phyloP scores from a whole-genome alignment of 495 filamentous ascomycete genomes.

The Tetracladium marchalianum region DNA sequence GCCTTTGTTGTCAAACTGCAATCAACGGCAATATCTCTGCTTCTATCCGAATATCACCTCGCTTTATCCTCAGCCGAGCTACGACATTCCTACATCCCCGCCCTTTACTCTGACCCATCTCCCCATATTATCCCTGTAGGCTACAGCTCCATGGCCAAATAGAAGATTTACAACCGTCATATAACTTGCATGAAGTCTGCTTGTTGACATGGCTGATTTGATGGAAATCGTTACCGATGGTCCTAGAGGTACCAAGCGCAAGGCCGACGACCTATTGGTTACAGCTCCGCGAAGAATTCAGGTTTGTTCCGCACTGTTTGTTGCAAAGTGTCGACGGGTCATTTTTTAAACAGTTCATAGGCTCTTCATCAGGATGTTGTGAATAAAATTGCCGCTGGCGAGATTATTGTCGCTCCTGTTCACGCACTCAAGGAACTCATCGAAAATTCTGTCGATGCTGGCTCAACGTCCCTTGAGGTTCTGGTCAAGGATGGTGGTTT shows the following conservation, averaged over 20 bases:
- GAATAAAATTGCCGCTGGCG: conserved; percentile 98
- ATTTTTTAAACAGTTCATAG: conserved; percentile 30
- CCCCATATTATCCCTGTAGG: too few relatives aligned
- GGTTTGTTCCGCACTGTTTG: conserved; percentile 13
- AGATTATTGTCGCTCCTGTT: conserved; percentile 96
- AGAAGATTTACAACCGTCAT: background rate
- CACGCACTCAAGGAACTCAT: conserved; percentile 97
- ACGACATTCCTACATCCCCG: too few relatives aligned
- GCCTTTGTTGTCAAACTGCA: too few relatives aligned
- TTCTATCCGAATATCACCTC: too few relatives aligned
- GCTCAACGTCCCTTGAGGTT: conserved; percentile 84
- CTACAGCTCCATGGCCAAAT: background rate
- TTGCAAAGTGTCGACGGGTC: conserved; percentile 1
- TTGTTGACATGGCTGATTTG: conserved; percentile 11
- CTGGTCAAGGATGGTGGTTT: conserved; percentile 94
- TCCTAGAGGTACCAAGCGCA: conserved; percentile 24
- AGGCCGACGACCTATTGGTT: conserved; percentile 18
- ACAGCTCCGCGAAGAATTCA: conserved; percentile 27
- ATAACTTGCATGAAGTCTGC: too few relatives aligned
- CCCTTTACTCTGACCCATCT: too few relatives aligned
- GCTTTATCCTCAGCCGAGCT: too few relatives aligned
- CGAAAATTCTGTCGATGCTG: conserved; percentile 95
- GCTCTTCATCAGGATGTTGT: conserved; percentile 91
- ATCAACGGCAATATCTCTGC: too few relatives aligned
- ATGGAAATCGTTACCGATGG: conserved; percentile 16